Base-by-base conservation (phyloP, 805 yeast species). In the Ogataea methanolica region DNA sequence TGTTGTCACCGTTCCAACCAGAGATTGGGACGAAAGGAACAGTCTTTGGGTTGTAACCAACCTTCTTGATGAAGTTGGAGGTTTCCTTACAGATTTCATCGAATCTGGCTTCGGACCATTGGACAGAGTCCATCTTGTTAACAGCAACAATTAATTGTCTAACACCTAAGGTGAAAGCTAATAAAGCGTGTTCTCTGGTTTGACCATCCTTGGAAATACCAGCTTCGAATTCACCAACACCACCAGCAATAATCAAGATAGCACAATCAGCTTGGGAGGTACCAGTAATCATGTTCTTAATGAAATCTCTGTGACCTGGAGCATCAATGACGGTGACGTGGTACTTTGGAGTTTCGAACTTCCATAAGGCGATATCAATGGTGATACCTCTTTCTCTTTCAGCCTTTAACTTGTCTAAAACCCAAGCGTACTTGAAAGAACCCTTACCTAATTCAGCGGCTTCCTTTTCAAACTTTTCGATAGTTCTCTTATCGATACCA, bases 401-500 rank as follows among this genome's bases (percentile, higher is more conserved):
- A 70, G 95, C 95, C 86, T 87, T 86, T 64, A 89, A 80, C 76
- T 88, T 88, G 81, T 89, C 96, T 74, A 89, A 82, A 65, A 89
- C 95, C 96, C 96, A 88, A 67, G 96, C 96, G 86, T 88, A 86
- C 78, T 89, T 88, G 89, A 89, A 90, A 70, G 96, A 89, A 76
- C 96, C 94, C 83, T 88, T 88, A 69, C 96, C 96, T 72, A 86
- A 86, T 76, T 89, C 96, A 70, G 94, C 96, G 69, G 96, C 96
- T 79, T 90, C 96, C 83, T 89, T 85, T 80, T 88, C 96, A 79
- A 88, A 88, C 88, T 89, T 89, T 83, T 90, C 96, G 71, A 89
- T 89, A 74, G 96, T 90, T 83, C 97, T 87, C 88, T 89, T 90
- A 81, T 90, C 97, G 69, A 88, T 88, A 85, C 95, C 97, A 87